A percentile compares a stretch with the other conserved stretches of the same genome.
These are phyloP conservation scores for Saccharomyces mikatae DNA, from an alignment of 805 yeast species.

Conservation along the genomic window DNA sequence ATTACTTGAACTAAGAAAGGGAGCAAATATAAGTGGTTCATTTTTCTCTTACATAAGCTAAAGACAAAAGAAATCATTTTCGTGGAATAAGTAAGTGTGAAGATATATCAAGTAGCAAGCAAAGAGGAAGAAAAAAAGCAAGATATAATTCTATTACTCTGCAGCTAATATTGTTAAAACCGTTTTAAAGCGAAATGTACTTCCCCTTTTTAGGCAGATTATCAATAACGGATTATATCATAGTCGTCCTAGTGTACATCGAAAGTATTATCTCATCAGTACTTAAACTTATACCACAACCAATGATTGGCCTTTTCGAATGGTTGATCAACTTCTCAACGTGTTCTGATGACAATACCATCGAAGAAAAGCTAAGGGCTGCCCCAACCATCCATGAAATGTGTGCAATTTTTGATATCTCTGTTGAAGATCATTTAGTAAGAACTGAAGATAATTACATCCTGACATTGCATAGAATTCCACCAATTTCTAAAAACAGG, in stretches of 20 bases:
- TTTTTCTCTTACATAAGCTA: not conserved
- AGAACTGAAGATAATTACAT: slow-evolving; percentile 70
- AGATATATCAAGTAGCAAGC: not conserved
- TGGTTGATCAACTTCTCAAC: slow-evolving; percentile 16
- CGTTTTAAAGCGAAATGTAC: not conserved
- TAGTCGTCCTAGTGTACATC: slow-evolving; percentile 41
- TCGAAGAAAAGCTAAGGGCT: slow-evolving; percentile 15
- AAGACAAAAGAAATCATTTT: not conserved
- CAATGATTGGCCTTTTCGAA: slow-evolving; percentile 34
- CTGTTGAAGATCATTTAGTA: slow-evolving; percentile 68
- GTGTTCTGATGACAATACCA: slow-evolving; percentile 13
- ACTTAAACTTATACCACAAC: slow-evolving; percentile 39
- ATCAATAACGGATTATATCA: slow-evolving; percentile 42
- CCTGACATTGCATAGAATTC: slow-evolving; percentile 65
- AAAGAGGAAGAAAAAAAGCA: not conserved
- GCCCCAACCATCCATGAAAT: slow-evolving; percentile 55
- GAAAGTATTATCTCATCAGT: slow-evolving; percentile 41
- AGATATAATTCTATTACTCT: not conserved
- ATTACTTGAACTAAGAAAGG: not conserved
- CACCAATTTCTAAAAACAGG: slow-evolving; percentile 27
- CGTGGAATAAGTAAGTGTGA: not conserved
- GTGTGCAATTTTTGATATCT: slow-evolving; percentile 60
- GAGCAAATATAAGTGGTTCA: not conserved
- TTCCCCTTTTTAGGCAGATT: slow-evolving; percentile 38
- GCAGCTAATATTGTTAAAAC: not conserved